Evolutionary conservation across 2,329 filamentous ascomycete species (phyloP).

Genomic region (Colletotrichum tabaci): DNA sequence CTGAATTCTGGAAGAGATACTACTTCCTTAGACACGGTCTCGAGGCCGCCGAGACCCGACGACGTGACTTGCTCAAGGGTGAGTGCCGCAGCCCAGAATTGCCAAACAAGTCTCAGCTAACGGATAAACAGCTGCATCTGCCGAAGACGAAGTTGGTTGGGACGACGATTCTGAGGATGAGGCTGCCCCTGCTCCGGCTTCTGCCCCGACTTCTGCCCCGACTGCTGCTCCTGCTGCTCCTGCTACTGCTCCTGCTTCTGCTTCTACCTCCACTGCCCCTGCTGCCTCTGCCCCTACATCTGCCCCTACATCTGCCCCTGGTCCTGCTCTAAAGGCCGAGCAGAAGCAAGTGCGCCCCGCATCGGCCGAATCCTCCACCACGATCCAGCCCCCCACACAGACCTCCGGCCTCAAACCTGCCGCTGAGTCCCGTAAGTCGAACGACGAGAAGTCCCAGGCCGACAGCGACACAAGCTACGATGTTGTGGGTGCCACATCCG

Average conservation of each 20-base stretch:
- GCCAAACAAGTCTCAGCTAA: constrained; percentile 36
- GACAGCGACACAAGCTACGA: constrained; percentile 98
- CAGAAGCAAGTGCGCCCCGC: constrained; percentile 54
- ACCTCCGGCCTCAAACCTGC: constrained; percentile 68
- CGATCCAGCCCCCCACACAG: constrained; percentile 68
- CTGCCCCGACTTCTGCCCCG: constrained; percentile 51
- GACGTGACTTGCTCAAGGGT: constrained; percentile 94
- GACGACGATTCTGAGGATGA: constrained; percentile 78
- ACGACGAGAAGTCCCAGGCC: constrained; percentile 90
- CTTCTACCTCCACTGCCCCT: constrained; percentile 50
- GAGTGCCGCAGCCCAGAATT: constrained; percentile 49
- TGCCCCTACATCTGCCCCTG: constrained; percentile 29
- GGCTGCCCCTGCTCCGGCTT: constrained; percentile 49
- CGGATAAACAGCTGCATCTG: constrained; percentile 69
- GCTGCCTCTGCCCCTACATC: constrained; percentile 46
- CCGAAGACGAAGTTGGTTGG: constrained; percentile 80
- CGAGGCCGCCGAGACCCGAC: constrained; percentile 90
- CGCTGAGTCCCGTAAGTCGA: constrained; percentile 78
- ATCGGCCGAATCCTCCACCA: constrained; percentile 72
- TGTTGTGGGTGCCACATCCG: constrained; percentile 84
- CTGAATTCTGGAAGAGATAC: constrained; percentile 93
- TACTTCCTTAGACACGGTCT: constrained; percentile 95
- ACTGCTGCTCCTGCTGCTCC: constrained; percentile 21
- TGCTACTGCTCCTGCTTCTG: constrained; percentile 50
- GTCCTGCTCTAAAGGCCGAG: constrained; percentile 47